These are phyloP conservation scores for Candida sp. DNA, from an alignment of 1,139 yeast genomes.

Conservation along the genomic window DNA sequence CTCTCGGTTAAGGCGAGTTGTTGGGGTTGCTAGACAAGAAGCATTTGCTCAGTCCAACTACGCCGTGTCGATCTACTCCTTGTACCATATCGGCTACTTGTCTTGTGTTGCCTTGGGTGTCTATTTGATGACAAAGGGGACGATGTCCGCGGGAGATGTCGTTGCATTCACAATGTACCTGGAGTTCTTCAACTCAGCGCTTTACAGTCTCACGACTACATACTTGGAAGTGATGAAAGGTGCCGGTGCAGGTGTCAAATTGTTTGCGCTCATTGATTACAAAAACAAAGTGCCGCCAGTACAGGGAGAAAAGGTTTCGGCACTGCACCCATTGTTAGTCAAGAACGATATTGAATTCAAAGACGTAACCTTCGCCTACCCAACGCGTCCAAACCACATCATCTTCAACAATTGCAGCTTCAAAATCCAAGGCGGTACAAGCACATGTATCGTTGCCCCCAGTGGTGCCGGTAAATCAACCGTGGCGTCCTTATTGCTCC, in stretches of 20 bases:
- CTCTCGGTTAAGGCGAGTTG: conserved; percentile 43
- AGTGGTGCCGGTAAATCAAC: conserved; percentile 96
- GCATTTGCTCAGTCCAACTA: conserved; percentile 54
- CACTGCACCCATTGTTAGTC: conserved; percentile 35
- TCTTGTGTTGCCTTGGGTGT: conserved; percentile 51
- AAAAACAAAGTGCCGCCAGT: conserved; percentile 49
- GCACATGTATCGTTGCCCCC: conserved; percentile 89
- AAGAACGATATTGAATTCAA: conserved; percentile 66
- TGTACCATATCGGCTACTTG: conserved; percentile 50
- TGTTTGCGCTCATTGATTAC: conserved; percentile 50
- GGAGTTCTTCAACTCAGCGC: conserved; percentile 53
- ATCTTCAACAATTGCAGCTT: conserved; percentile 72
- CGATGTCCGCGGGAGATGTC: conserved; percentile 51
- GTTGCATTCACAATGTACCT: conserved; percentile 55
- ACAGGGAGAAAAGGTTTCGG: conserved; percentile 32
- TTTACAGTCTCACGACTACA: conserved; percentile 52
- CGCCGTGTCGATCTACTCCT: conserved; percentile 47
- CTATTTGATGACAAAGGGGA: conserved; percentile 45
- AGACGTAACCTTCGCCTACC: conserved; percentile 77
- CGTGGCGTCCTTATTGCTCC: conserved; percentile 69
- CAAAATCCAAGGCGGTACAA: conserved; percentile 68
- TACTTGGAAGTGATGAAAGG: conserved; percentile 63
- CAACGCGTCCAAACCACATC: conserved; percentile 81
- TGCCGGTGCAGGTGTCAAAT: conserved; percentile 55
- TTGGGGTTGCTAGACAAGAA: conserved; percentile 47